phyloP scores from a whole-genome alignment of 768 basidiomycete genomes.

The Pulveroboletus sp. region DNA sequence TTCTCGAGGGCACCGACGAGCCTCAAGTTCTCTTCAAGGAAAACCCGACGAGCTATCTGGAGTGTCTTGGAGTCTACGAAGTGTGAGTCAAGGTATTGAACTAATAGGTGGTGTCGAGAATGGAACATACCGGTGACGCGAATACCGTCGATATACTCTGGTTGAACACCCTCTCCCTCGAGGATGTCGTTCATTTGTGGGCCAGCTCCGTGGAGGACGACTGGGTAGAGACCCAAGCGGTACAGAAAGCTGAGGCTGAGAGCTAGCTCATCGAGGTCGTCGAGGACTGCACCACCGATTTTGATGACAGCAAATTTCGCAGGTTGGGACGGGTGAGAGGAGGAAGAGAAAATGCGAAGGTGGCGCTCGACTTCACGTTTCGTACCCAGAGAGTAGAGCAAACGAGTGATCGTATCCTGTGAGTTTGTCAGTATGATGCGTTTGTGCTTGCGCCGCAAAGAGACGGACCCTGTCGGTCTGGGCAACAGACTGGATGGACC shows the following conservation, averaged over 20 bases:
- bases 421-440: not conserved
- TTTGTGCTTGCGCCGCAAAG: not conserved
- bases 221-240: slow-evolving; percentile 95
- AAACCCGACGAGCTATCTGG: slow-evolving; percentile 90
- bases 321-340: slow-evolving; percentile 81
- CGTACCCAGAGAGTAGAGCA: slow-evolving; percentile 94
- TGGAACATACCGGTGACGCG: slow-evolving; percentile 78
- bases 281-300: slow-evolving; percentile 93
- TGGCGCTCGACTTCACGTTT: slow-evolving; percentile 98
- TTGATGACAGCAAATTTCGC: slow-evolving; percentile 98
- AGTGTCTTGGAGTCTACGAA: slow-evolving; percentile 85
- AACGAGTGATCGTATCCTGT: slow-evolving; percentile 94
- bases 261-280: slow-evolving; percentile 89
- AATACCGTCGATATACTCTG: slow-evolving; percentile 97
- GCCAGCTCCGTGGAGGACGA: slow-evolving; percentile 94
- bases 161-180: slow-evolving; percentile 87
- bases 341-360: slow-evolving; percentile 95
- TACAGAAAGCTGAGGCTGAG: slow-evolving; percentile 95
- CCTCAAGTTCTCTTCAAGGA: slow-evolving; percentile 95
- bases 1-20: slow-evolving; percentile 90
- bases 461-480: slow-evolving; percentile 68
- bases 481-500: slow-evolving; percentile 56
- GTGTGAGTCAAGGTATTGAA: not conserved
- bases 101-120: not conserved
- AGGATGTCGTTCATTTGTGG: slow-evolving; percentile 94